These are phyloP conservation scores for Cladophialophora exuberans DNA, from an alignment of 2,329 filamentous ascomycete genomes.

Conservation along the genomic window DNA sequence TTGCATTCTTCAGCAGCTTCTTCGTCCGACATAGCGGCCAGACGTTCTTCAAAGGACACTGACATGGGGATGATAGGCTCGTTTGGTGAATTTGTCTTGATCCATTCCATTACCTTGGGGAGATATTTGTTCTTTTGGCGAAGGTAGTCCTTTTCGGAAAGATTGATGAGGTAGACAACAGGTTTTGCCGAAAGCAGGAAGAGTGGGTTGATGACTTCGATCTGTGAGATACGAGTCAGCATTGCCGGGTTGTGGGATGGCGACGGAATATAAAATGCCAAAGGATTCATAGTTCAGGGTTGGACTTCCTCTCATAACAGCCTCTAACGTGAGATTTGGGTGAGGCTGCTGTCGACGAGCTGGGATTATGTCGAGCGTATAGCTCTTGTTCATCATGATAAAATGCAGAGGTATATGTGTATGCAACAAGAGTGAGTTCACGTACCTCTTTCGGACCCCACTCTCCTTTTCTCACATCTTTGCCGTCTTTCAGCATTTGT, in stretches of 20 bases:
- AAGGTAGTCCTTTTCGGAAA: conserved; percentile 95
- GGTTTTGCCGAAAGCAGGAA: conserved; percentile 95
- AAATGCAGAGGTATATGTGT: conserved; percentile 32
- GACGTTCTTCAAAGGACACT: conserved; percentile 87
- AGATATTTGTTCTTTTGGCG: conserved; percentile 99
- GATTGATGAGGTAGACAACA: conserved; percentile 94
- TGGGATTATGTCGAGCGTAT: conserved; percentile 96
- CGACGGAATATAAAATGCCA: conserved; percentile 9
- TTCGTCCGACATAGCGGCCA: conserved; percentile 78
- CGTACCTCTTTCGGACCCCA: conserved; percentile 96
- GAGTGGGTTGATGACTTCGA: conserved; percentile 96
- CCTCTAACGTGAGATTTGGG: conserved; percentile 72
- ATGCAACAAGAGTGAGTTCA: conserved; percentile 35
- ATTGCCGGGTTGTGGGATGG: conserved; percentile 26
- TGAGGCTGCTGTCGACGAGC: conserved; percentile 89
- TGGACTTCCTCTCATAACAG: conserved; percentile 83
- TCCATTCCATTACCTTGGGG: conserved; percentile 89
- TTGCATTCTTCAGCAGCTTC: conserved; percentile 82
- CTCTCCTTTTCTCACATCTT: conserved; percentile 87
- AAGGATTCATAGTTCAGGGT: conserved; percentile 61
- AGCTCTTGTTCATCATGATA: conserved; percentile 98
- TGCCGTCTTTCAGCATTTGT: conserved; percentile 79
- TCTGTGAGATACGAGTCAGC: conserved; percentile 54
- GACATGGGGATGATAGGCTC: conserved; percentile 94
- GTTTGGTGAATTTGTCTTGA: conserved; percentile 84